phyloP scores from a whole-genome alignment of 805 yeast genomes.

The Diddensiella santjacobensis region DNA sequence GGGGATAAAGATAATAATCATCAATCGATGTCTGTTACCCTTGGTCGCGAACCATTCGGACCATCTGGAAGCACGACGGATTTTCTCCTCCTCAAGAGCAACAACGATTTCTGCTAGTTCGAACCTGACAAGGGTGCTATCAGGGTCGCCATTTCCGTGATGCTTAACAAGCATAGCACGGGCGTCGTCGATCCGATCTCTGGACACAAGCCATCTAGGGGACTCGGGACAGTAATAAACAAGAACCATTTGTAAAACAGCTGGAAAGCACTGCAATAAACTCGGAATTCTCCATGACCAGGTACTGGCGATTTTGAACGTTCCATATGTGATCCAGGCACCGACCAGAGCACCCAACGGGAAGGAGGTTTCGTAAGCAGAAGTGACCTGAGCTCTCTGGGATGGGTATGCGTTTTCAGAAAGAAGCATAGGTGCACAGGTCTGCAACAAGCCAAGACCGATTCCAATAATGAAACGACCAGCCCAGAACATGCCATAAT shows the following conservation, averaged over 20 bases:
- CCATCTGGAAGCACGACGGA: conserved; percentile 6
- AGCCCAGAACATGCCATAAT: conserved; percentile 61
- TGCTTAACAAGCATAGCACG: conserved; percentile 27
- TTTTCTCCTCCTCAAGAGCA: conserved; percentile 16
- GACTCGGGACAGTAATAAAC: conserved; percentile 42
- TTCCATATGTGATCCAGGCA: conserved; percentile 70
- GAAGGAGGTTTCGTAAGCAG: conserved; percentile 62
- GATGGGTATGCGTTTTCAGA: conserved; percentile 65
- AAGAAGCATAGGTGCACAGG: conserved; percentile 76
- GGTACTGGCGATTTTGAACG: conserved; percentile 23
- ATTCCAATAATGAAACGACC: conserved; percentile 69
- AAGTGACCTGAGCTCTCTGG: conserved; percentile 59
- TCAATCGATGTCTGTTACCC: conserved; percentile 11
- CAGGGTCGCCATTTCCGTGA: conserved; percentile 10
- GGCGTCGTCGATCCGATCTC: conserved; percentile 49
- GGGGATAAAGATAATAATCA: conserved; percentile 6
- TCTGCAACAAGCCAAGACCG: conserved; percentile 69
- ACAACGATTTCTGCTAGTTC: conserved; percentile 15
- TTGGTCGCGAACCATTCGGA: conserved; percentile 9
- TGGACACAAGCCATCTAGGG: conserved; percentile 43
- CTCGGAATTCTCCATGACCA: conserved; percentile 15
- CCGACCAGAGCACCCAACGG: conserved; percentile 71
- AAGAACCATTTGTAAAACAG: conserved; percentile 53
- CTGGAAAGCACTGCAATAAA: conserved; percentile 40
- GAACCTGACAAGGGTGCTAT: conserved; percentile 11